phyloP scores from a whole-genome alignment of 177 flowering plant genomes.

The Vitis hybrid region DNA sequence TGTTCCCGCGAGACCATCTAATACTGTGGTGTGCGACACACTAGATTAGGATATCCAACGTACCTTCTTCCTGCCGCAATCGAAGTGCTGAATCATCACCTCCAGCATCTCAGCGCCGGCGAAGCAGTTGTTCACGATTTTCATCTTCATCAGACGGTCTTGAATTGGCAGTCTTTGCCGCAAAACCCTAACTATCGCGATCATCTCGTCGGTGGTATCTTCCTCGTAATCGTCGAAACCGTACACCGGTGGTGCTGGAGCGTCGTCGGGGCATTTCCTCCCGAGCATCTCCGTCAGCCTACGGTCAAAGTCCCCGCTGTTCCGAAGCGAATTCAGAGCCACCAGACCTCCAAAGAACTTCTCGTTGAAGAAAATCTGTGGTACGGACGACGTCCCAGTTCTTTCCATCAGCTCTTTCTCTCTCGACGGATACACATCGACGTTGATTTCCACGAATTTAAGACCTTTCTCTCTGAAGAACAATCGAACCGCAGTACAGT shows the following conservation, averaged over 20 bases:
- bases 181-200: conserved; percentile 57
- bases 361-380: conserved; percentile 87
- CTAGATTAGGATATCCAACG: not conserved
- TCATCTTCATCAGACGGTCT: conserved; percentile 83
- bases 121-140: conserved; percentile 84
- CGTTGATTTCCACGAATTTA: conserved; percentile 73
- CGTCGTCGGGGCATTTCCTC: conserved; percentile 57
- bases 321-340: conserved; percentile 78
- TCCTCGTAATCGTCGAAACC: conserved; percentile 80
- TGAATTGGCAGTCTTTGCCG: conserved; percentile 81
- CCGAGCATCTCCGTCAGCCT: conserved; percentile 57
- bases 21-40: not conserved
- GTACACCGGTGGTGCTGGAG: conserved; percentile 70
- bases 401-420: conserved; percentile 68
- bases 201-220: conserved; percentile 53
- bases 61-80: conserved; percentile 76
- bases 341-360: conserved; percentile 81
- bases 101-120: conserved; percentile 73
- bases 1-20: not conserved
- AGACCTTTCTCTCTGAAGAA: conserved; percentile 63
- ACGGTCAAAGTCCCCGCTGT: conserved; percentile 65
- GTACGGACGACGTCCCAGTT: conserved; percentile 65
- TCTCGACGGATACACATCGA: conserved; percentile 76
- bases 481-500: conserved; percentile 68
- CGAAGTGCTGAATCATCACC: conserved; percentile 56